Evolutionary conservation across 2,329 filamentous ascomycete species (phyloP).

Genomic region (Apiospora phragmitis): DNA sequence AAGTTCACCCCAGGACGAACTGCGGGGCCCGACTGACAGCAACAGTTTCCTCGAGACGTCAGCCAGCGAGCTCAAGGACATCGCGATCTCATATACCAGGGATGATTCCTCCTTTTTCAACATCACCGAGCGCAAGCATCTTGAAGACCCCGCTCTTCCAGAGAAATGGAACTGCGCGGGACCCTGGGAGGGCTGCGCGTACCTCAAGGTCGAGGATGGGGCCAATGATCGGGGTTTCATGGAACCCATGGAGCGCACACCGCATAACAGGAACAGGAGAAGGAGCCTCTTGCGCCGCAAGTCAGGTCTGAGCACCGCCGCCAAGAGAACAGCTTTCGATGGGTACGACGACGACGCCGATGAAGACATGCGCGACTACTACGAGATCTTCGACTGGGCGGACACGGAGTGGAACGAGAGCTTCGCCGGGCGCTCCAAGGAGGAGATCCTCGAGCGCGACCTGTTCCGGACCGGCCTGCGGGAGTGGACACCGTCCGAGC

Average conservation of each 20-base stretch:
- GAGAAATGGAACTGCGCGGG: not conserved
- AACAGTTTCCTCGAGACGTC: not conserved
- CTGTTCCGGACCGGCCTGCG: not conserved
- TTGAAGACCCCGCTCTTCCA: not conserved
- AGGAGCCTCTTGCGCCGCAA: not conserved
- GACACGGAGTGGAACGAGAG: not conserved
- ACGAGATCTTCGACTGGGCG: not conserved
- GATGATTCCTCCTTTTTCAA: not conserved
- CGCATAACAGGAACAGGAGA: not conserved
- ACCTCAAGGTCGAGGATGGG: not conserved
- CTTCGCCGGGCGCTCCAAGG: not conserved
- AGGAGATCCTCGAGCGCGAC: not conserved
- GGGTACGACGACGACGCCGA: not conserved
- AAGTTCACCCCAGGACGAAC: not conserved
- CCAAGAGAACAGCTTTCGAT: not conserved
- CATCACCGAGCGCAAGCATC: not conserved
- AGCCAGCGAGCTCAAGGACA: not conserved
- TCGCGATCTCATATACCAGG: not conserved
- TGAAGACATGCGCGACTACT: not conserved
- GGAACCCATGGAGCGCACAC: not conserved
- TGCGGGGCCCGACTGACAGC: not conserved
- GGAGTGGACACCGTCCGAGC: not conserved
- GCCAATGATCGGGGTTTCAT: not conserved
- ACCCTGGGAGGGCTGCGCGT: not conserved
- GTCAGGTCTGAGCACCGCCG: not conserved